phyloP scores from a whole-genome alignment of 139 green algal species.

The Ulvella scutata region DNA sequence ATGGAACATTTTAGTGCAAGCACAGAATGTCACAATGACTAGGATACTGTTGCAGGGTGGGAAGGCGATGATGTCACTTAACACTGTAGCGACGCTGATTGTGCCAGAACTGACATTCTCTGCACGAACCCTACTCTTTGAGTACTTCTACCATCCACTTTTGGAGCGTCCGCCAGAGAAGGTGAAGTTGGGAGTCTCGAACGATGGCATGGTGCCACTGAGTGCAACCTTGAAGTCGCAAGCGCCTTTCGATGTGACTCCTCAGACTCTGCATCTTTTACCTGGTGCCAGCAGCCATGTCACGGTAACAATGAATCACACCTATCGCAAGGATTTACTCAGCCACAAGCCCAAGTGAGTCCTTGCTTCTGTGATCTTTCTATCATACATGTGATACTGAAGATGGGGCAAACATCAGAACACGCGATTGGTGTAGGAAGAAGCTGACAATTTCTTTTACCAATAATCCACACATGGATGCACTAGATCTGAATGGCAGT shows the following conservation, averaged over 20 bases:
- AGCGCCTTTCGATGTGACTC: slow-evolving; percentile 45
- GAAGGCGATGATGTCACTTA: not conserved
- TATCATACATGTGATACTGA: not conserved
- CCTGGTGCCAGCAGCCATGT: slow-evolving; percentile 30
- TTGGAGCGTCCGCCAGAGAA: not conserved
- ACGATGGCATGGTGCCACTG: slow-evolving; percentile 47
- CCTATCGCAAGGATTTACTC: not conserved
- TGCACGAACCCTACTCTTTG: slow-evolving; percentile 28
- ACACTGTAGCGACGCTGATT: slow-evolving; percentile 24
- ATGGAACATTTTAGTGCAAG: not conserved
- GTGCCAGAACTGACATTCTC: slow-evolving; percentile 50
- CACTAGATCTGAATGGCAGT: slow-evolving; percentile 36
- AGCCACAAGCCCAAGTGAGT: not conserved
- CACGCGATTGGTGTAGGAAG: slow-evolving; percentile 11
- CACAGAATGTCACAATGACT: no score
- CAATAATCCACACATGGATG: slow-evolving; percentile 53
- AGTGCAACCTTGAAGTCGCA: slow-evolving; percentile 22
- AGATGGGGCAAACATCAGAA: no score
- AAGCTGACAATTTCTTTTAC: slow-evolving; percentile 40
- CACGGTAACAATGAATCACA: slow-evolving; percentile 15
- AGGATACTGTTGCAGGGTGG: no score
- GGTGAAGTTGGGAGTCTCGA: slow-evolving; percentile 10
- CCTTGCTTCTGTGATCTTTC: not conserved
- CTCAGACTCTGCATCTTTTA: slow-evolving; percentile 22
- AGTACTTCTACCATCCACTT: slow-evolving; percentile 28